phyloP scores from a whole-genome alignment of 176 grass and related monocot genomes.

The Stipa capillata region DNA sequence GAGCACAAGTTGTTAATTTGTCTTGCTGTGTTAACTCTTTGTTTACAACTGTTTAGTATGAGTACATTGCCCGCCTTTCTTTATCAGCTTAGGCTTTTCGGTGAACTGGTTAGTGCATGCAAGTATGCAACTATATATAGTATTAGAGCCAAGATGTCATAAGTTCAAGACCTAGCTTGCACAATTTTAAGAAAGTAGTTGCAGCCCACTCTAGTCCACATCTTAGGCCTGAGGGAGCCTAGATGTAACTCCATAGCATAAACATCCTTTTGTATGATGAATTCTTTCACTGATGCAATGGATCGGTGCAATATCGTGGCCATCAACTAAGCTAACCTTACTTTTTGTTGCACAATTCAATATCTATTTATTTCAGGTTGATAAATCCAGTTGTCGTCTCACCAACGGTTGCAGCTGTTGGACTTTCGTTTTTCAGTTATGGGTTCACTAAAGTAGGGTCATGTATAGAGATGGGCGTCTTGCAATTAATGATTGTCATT shows the following conservation, averaged over 20 bases:
- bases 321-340: background rate
- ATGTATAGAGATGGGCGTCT: constrained; percentile 86
- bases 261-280: background rate
- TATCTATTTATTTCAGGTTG: constrained; percentile 60
- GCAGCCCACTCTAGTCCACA: background rate
- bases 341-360: background rate
- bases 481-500: constrained; percentile 75
- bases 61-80: background rate
- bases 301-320: background rate
- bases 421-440: constrained; percentile 97
- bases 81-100: background rate
- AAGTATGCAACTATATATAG: background rate
- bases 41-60: background rate
- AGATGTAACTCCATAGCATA: background rate
- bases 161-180: background rate
- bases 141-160: background rate
- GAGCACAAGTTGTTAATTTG: background rate
- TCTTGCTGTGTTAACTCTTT: background rate
- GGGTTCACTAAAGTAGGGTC: constrained; percentile 78
- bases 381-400: constrained; percentile 94
- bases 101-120: background rate
- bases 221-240: background rate
- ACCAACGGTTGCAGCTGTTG: constrained; percentile 86
- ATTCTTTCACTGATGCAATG: background rate
- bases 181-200: background rate